Conservation (phyloP, 345 rosid genomes). For the Balakata baccata region DNA sequence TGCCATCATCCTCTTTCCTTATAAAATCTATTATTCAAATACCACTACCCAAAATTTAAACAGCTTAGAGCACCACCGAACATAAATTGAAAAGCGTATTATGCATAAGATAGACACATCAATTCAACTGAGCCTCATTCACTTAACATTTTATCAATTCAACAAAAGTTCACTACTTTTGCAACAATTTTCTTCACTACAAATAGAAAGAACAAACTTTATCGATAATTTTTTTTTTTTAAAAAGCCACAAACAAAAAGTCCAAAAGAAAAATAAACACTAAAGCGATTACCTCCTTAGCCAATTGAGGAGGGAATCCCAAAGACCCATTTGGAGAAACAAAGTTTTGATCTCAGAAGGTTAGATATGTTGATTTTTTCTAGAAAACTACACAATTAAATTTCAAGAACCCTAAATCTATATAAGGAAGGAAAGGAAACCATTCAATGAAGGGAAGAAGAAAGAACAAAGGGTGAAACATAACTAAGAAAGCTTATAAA, state of each 20-base stretch:
- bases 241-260: too few relatives aligned
- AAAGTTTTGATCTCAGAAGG: background rate
- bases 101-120: background rate
- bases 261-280: too few relatives aligned
- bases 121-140: background rate
- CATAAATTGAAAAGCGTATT: background rate
- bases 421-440: background rate
- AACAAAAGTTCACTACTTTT: background rate
- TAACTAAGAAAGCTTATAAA: background rate
- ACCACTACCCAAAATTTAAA: background rate
- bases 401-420: conserved; percentile 7
- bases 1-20: background rate
- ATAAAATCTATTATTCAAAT: background rate
- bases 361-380: background rate
- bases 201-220: background rate
- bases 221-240: too few relatives aligned
- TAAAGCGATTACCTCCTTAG: conserved; percentile 42
- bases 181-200: background rate
- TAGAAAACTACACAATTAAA: background rate
- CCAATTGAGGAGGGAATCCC: conserved; percentile 57
- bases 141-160: background rate
- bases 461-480: background rate
- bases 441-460: too few relatives aligned
- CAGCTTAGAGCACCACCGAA: background rate
- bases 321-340: conserved; percentile 42